Conservation (phyloP, 2,329 filamentous ascomycete species). For the Aureobasidium sp. region DNA sequence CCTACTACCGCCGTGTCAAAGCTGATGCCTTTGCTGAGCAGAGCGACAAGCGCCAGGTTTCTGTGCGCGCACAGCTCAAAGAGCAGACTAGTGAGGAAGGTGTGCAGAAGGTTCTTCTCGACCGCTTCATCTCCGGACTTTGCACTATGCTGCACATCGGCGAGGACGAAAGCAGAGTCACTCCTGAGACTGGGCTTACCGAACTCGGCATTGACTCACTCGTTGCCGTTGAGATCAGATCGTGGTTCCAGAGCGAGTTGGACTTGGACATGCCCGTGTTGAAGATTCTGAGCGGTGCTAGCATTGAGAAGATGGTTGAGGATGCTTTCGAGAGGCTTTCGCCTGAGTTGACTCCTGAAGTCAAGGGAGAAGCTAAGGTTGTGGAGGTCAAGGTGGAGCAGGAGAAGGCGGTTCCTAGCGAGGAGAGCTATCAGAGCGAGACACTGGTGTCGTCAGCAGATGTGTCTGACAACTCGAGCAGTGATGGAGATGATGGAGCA, state of each 20-base stretch:
- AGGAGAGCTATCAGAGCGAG: background rate
- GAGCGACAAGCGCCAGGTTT: background rate
- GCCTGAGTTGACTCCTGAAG: background rate
- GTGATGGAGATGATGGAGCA: background rate
- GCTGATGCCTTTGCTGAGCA: background rate
- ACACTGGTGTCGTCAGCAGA: background rate
- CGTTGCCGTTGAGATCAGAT: conserved; percentile 32
- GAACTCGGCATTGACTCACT: conserved; percentile 32
- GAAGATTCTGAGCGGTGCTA: background rate
- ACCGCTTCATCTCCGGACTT: background rate
- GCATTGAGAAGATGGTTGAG: conserved; percentile 1
- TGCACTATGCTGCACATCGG: background rate
- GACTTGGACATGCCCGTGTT: conserved; percentile 25
- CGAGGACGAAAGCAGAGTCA: background rate
- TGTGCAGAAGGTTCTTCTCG: background rate
- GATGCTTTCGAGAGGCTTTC: background rate
- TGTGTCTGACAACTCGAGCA: background rate
- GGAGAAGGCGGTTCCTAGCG: background rate
- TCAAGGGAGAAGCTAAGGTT: background rate
- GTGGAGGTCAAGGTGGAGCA: background rate
- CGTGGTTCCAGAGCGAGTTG: conserved; percentile 42
- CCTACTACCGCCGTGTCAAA: conserved; percentile 3
- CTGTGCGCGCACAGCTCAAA: background rate
- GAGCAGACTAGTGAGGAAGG: background rate
- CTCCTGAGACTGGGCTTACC: background rate